Conservation (phyloP, 2,329 filamentous ascomycete species). For the Trichoderma simmonsii region DNA sequence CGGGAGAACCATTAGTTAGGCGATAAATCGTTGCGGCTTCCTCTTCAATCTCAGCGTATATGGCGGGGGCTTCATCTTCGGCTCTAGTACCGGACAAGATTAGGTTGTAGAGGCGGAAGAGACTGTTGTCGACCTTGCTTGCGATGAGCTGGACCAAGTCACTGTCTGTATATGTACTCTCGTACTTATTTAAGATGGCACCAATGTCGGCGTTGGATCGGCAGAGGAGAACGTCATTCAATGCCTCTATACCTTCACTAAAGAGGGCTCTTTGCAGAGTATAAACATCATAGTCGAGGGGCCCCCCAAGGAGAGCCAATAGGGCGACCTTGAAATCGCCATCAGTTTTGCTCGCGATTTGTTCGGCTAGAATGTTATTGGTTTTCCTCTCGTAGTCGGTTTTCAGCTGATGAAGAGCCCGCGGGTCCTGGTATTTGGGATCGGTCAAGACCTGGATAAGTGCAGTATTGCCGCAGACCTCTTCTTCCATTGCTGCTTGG, state of each 20-base stretch:
- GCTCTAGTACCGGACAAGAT: slow-evolving; percentile 28
- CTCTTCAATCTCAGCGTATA: slow-evolving; percentile 31
- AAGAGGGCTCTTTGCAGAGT: slow-evolving; percentile 31
- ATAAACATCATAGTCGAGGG: slow-evolving; percentile 33
- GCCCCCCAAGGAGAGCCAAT: slow-evolving; percentile 20
- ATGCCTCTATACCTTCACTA: slow-evolving; percentile 20
- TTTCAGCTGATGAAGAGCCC: slow-evolving; percentile 33
- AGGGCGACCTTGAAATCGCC: too few species aligned
- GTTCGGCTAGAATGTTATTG: not conserved
- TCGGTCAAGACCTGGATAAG: slow-evolving; percentile 31
- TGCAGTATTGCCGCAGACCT: slow-evolving; percentile 33
- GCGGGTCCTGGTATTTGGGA: slow-evolving; percentile 33
- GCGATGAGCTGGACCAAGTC: slow-evolving; percentile 33
- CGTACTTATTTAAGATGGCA: slow-evolving; percentile 33
- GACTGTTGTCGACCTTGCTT: slow-evolving; percentile 30
- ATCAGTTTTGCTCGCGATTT: slow-evolving; percentile 27
- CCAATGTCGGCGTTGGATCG: slow-evolving; percentile 37
- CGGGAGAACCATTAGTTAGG: slow-evolving; percentile 31
- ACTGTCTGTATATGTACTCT: slow-evolving; percentile 24
- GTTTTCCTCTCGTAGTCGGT: slow-evolving; percentile 25
- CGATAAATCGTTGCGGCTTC: slow-evolving; percentile 34
- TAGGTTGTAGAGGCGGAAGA: slow-evolving; percentile 36
- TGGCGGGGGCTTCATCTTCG: slow-evolving; percentile 28
- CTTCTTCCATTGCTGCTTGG: slow-evolving; percentile 36
- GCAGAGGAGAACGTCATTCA: slow-evolving; percentile 31